Conservation (phyloP, 176 grass and related monocot genomes). For the Eragrostis nindensis region DNA sequence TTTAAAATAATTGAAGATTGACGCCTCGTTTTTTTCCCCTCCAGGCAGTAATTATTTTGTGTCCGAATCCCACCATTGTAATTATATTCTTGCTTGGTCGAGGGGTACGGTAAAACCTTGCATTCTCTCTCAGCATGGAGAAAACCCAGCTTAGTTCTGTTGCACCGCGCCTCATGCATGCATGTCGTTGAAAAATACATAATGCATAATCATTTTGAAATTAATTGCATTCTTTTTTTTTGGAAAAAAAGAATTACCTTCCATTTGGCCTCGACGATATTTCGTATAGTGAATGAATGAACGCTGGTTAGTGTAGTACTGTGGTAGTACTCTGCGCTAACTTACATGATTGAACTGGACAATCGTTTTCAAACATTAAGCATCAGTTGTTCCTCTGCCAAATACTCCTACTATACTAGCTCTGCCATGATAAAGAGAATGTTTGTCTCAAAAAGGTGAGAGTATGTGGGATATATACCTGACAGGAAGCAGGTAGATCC, state of each 20-base stretch:
- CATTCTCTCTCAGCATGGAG: background rate
- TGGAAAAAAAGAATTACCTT: no score
- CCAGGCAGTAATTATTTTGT: background rate
- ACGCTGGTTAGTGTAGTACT: background rate
- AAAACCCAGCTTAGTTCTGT: background rate
- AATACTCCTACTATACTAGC: background rate
- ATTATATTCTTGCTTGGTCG: background rate
- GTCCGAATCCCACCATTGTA: background rate
- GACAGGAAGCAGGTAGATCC: conserved; percentile 11
- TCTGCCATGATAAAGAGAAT: conserved; percentile 35
- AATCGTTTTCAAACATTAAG: conserved; percentile 26
- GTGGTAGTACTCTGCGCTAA: background rate
- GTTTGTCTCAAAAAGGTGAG: conserved; percentile 28
- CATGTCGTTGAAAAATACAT: no score
- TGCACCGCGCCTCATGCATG: no score
- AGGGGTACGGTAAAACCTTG: no score
- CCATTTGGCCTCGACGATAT: background rate
- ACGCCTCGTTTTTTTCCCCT: background rate
- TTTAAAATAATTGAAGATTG: background rate
- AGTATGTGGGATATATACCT: background rate
- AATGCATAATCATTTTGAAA: no score
- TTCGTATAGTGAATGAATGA: background rate
- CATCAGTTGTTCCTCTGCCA: background rate
- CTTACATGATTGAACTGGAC: background rate
- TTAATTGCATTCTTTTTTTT: no score